Percentiles rank a stretch among this genome's conserved stretches.
Conservation (phyloP, 805 yeast species). For the Candida schatavii region DNA sequence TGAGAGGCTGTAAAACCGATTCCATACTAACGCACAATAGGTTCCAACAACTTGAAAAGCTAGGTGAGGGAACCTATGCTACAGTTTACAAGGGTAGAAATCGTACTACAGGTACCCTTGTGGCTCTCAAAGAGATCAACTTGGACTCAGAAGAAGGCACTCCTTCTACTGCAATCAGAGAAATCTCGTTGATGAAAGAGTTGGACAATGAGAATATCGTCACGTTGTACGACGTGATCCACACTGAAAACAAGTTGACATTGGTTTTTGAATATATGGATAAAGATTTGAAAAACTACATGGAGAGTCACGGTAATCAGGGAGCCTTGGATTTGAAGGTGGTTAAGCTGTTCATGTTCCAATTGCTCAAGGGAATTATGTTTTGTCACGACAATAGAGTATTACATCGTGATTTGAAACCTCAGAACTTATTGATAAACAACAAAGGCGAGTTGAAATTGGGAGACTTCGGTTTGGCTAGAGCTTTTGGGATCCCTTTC, state of each 20-base stretch:
- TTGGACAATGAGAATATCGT: conserved; percentile 90
- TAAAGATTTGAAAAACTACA: conserved; percentile 87
- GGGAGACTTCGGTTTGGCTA: conserved; percentile 95
- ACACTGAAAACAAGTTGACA: conserved; percentile 92
- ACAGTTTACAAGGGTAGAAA: conserved; percentile 96
- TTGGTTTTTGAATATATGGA: conserved; percentile 93
- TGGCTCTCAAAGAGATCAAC: conserved; percentile 92
- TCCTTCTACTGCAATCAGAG: conserved; percentile 96
- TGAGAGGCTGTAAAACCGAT: too few species aligned
- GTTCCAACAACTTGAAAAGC: conserved; percentile 66
- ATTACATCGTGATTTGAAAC: conserved; percentile 86
- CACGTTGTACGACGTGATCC: conserved; percentile 90
- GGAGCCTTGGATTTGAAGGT: conserved; percentile 73
- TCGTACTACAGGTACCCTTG: conserved; percentile 80
- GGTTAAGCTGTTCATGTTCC: conserved; percentile 92
- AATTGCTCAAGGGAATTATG: conserved; percentile 82
- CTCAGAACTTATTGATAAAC: conserved; percentile 89
- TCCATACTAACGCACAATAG: too few species aligned
- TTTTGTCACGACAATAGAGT: conserved; percentile 84
- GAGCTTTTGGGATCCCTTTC: conserved; percentile 97
- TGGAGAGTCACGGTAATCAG: conserved; percentile 79
- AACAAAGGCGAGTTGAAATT: conserved; percentile 87
- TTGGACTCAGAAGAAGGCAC: conserved; percentile 97
- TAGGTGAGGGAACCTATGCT: conserved; percentile 96
- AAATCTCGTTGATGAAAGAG: conserved; percentile 93